Evolutionary conservation across 495 filamentous ascomycete species (phyloP).

Genomic region (Tuber microsphaerosporum): DNA sequence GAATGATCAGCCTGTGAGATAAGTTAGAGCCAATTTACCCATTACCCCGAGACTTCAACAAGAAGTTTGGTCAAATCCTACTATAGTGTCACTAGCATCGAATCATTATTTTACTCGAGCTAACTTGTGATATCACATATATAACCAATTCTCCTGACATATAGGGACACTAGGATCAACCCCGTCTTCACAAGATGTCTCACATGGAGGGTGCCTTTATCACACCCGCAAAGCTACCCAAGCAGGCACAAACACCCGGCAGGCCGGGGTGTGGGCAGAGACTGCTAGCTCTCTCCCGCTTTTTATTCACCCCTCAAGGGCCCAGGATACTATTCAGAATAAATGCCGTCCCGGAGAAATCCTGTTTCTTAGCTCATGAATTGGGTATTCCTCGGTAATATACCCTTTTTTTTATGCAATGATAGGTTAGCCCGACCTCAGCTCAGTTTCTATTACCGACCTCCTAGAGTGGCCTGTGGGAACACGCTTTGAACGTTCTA

Average conservation of each 20-base stretch:
- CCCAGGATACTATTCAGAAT: neutral
- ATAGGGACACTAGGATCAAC: neutral
- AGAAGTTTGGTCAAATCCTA: neutral
- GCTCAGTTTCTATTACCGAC: neutral
- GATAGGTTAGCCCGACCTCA: neutral
- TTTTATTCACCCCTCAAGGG: neutral
- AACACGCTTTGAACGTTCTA: neutral
- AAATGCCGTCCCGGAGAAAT: neutral
- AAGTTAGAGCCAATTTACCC: neutral
- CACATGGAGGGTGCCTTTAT: neutral
- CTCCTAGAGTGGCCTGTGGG: neutral
- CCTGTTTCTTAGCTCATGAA: neutral
- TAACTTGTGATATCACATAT: slow-evolving; percentile 5
- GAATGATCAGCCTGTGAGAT: neutral
- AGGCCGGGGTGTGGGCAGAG: neutral
- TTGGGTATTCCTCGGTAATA: neutral
- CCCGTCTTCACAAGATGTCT: neutral
- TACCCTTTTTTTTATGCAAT: neutral
- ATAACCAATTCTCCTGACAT: neutral
- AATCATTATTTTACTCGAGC: neutral
- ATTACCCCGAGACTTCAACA: neutral
- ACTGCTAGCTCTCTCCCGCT: neutral
- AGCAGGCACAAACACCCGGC: neutral
- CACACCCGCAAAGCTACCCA: neutral
- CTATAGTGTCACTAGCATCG: neutral